Base-by-base conservation (phyloP, 2,329 filamentous ascomycete genomes). In the Penicillium psychrosexuale region DNA sequence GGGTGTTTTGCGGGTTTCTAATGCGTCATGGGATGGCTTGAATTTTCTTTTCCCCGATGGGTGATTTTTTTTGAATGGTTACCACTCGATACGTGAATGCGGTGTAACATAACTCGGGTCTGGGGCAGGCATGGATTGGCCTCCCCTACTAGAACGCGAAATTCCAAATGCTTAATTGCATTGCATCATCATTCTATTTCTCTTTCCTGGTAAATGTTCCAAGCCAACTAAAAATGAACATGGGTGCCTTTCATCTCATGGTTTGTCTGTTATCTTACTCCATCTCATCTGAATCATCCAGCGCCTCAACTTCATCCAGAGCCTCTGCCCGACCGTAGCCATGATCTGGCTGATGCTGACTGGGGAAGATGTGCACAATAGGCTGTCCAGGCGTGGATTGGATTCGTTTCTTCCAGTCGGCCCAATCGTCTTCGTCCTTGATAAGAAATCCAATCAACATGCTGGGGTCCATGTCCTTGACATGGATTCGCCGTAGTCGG, bases 391-490 rank as follows among this genome's bases (percentile, higher is more conserved):
- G 85, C 8, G 89, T 85, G 63, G 88, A 84, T 62, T 84, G 84
- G 9, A 96, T 81, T n/a, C 84, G 82, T 55, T 83, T 79, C 67
- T 90, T 88, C 92, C 92, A 97, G 50, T 84, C 82, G 37, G 82
- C 76, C 88, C 93, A 97, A 62, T 99, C 94, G 40, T 86, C 82
- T 64, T 93, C 86, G 55, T 89, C 84, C 38, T 82, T 83, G 58
- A 99, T 91, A 34, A 99, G 76, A 67, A 97, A 97, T 5, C 91
- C 93, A 61, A 99, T 90, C 39, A 99, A 77, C 94, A 99, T 99
- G 68, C 91, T 97, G 0, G 94, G 94, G 66, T 99, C 94, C 90
- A 99, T 94, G 68, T 97, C 92, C 56, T 86, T 85, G 46, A 99
- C 82, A 63, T 94, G 87, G 30, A 99, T 80, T 53, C 89, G 84